These are phyloP conservation scores for Tetrahymena malaccensis DNA, from an alignment of 73 alveolate genomes.

Conservation along the genomic window DNA sequence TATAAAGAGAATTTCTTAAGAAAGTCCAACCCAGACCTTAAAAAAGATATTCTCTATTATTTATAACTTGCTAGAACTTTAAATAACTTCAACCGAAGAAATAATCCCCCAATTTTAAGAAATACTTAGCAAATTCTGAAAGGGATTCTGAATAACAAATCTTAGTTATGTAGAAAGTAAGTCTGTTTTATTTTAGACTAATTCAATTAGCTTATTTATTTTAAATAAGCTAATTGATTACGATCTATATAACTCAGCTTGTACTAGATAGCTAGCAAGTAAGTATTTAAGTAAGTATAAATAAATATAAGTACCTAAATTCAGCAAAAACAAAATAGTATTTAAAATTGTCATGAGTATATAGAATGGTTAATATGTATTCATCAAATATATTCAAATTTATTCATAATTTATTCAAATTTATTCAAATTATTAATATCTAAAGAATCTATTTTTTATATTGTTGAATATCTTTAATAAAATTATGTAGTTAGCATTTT, in stretches of 20 bases:
- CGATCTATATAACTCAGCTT: background rate
- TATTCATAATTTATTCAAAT: background rate
- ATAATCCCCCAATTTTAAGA: background rate
- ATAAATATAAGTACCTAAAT: no score
- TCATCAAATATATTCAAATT: background rate
- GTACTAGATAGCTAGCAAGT: background rate
- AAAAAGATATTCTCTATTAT: background rate
- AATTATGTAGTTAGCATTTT: background rate
- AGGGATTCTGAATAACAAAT: no score
- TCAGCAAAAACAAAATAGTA: background rate
- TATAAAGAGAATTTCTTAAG: background rate
- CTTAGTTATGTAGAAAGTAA: background rate
- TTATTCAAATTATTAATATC: background rate
- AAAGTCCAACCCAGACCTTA: background rate
- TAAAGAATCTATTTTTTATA: no score
- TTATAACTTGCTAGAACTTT: background rate
- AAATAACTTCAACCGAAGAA: background rate
- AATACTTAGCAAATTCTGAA: background rate
- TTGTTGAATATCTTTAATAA: background rate
- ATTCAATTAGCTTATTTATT: background rate
- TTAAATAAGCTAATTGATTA: no score
- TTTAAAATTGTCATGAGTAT: background rate
- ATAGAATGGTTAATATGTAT: background rate
- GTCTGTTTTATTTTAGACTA: background rate
- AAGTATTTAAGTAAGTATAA: background rate